Percentiles rank a stretch among this genome's conserved stretches.
These are phyloP conservation scores for Xerocomus cyaneibrunnescens DNA, from an alignment of 1,284 basidiomycete genomes.

Conservation along the genomic window DNA sequence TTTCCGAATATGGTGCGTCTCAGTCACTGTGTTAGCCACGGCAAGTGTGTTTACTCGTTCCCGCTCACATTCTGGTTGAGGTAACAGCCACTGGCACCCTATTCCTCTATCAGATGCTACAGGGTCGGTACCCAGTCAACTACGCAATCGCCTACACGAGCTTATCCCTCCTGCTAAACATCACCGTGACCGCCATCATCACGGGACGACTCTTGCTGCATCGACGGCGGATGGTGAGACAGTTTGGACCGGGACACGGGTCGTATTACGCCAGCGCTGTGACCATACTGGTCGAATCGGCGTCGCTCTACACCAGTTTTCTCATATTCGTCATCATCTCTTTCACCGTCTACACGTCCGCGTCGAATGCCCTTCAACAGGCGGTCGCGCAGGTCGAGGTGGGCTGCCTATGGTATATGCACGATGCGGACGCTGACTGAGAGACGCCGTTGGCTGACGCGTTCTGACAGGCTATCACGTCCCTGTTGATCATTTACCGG, in stretches of 20 bases:
- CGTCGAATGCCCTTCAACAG: slow-evolving; percentile 21
- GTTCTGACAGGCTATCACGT: slow-evolving; percentile 16
- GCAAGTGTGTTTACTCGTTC: neutral
- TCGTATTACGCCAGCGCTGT: slow-evolving; percentile 12
- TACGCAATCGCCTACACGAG: slow-evolving; percentile 11
- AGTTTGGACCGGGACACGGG: slow-evolving; percentile 20
- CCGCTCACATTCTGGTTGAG: neutral
- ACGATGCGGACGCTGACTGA: neutral
- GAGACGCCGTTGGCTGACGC: neutral
- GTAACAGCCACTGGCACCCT: slow-evolving; percentile 15
- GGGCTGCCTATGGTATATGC: neutral
- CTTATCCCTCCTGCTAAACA: slow-evolving; percentile 20
- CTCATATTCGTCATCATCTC: slow-evolving; percentile 23
- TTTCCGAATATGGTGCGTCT: slow-evolving; percentile 17
- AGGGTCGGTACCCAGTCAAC: neutral
- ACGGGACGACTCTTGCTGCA: slow-evolving; percentile 18
- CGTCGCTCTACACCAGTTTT: slow-evolving; percentile 22
- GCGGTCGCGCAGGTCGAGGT: slow-evolving; percentile 22
- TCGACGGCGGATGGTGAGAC: slow-evolving; percentile 11
- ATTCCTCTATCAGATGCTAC: slow-evolving; percentile 5
- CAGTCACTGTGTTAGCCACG: neutral
- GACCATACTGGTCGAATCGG: slow-evolving; percentile 26
- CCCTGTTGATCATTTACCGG: slow-evolving; percentile 27
- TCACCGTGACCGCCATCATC: slow-evolving; percentile 23
- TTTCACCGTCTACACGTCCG: slow-evolving; percentile 1